These are phyloP conservation scores for Termitomyces sp. DNA, from an alignment of 768 basidiomycete species.

Conservation along the genomic window DNA sequence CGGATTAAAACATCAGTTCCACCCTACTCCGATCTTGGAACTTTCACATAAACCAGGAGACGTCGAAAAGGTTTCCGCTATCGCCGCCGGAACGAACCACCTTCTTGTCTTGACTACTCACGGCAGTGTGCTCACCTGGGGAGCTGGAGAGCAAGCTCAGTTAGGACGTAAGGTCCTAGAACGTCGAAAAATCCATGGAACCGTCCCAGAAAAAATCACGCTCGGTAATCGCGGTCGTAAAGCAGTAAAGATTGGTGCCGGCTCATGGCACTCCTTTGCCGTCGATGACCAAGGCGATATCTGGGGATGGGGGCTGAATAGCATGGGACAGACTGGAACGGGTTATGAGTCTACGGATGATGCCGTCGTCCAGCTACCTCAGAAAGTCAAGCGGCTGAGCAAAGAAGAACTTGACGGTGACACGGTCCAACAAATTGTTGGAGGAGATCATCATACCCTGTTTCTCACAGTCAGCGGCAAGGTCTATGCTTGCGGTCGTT, in stretches of 20 bases:
- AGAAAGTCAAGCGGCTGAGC: constrained; percentile 57
- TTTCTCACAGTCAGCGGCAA: constrained; percentile 82
- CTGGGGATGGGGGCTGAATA: constrained; percentile 97
- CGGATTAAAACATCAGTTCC: constrained; percentile 60
- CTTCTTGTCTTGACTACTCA: constrained; percentile 83
- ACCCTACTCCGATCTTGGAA: constrained; percentile 54
- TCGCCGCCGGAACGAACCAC: constrained; percentile 85
- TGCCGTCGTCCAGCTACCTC: constrained; percentile 54
- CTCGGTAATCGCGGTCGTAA: constrained; percentile 61
- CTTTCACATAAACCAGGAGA: constrained; percentile 58
- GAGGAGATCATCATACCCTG: constrained; percentile 85
- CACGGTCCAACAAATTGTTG: constrained; percentile 64
- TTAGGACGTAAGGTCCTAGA: constrained; percentile 88
- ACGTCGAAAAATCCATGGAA: constrained; percentile 84
- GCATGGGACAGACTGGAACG: constrained; percentile 77
- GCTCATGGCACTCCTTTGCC: constrained; percentile 86
- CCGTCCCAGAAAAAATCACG: constrained; percentile 79
- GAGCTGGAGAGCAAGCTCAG: constrained; percentile 86
- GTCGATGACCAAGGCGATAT: constrained; percentile 78
- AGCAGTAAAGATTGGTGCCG: constrained; percentile 67
- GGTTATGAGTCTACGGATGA: constrained; percentile 39
- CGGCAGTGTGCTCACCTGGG: constrained; percentile 86
- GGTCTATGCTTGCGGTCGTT: constrained; percentile 84
- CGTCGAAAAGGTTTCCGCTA: constrained; percentile 63
- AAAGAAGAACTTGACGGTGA: constrained; percentile 55